Evolutionary conservation across 345 rosid species (phyloP), one percentile per base, ranked within the genome.

Genomic region (Heritiera littoralis): DNA sequence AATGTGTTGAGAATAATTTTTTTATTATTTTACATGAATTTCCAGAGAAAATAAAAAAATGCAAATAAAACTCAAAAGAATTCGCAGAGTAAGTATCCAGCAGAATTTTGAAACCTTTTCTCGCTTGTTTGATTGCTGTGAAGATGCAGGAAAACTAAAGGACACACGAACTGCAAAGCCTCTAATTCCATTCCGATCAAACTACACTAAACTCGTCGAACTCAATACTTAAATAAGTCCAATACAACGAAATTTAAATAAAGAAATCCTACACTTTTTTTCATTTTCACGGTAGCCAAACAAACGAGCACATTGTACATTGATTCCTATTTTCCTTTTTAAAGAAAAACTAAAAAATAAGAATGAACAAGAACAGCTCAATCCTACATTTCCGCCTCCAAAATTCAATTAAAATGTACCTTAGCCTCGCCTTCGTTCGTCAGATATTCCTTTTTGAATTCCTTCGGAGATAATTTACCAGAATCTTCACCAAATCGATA

Each of bases 361-460:
- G 38, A 35, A 35, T 3, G 3, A 65, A 49, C 14, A 48, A 12
- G 78, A 41, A 40, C 30, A 41, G 48, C 23, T 51, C 63, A 15
- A 41, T 66, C 55, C 20, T 48, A 40, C 28, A 65, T 46, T 46
- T 52, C 51, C 1, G 9, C 35, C 10, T 38, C 15, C 49, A 38
- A 72, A 67, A 45, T 41, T 67, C 72, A 67, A 14, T 35, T 35
- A 51, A 71, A 49, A 67, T 58, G 35, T 81, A 90, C 96, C 94
- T 88, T 89, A 76, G 86, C 59, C 76, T 89, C 89, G 56, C 58
- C 81, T 28, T 83, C 88, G 66, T 77, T 84, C 77, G 69, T 69
- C 60, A 76, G 41, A 79, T 78, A 79, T 71, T 68, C 80, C 23
- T 66, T 23, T 40, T 70, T 70, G 14, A 70, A 49, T 49, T 49